Evolutionary conservation across 2,329 filamentous ascomycete species (phyloP).

Genomic region (Coniosporium tulheliwenetii): DNA sequence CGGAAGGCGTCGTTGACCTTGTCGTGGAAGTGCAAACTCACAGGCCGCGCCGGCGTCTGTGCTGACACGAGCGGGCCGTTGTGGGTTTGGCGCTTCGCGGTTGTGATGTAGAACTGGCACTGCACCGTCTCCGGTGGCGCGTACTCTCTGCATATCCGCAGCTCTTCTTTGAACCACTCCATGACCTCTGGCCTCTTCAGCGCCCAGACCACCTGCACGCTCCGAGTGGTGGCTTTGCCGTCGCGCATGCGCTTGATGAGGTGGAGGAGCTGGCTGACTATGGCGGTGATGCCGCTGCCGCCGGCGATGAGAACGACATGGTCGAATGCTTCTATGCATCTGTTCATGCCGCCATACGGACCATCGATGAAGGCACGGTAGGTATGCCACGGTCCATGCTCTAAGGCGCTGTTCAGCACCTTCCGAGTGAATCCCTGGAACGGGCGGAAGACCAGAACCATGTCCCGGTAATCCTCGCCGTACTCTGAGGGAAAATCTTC

Average conservation of each 20-base stretch:
- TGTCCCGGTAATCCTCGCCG: slow-evolving; percentile 74
- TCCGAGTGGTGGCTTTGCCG: slow-evolving; percentile 81
- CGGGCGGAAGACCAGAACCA: slow-evolving; percentile 80
- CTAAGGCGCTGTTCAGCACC: slow-evolving; percentile 67
- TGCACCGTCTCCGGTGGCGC: slow-evolving; percentile 79
- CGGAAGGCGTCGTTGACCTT: slow-evolving; percentile 79
- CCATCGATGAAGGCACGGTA: slow-evolving; percentile 88
- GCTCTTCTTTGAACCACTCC: slow-evolving; percentile 95
- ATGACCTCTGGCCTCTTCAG: slow-evolving; percentile 82
- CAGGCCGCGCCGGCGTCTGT: slow-evolving; percentile 36
- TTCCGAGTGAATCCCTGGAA: slow-evolving; percentile 81
- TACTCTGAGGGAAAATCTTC: slow-evolving; percentile 89
- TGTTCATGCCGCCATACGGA: slow-evolving; percentile 86
- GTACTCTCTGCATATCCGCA: slow-evolving; percentile 78
- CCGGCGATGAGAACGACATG: slow-evolving; percentile 87
- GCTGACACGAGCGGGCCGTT: slow-evolving; percentile 36
- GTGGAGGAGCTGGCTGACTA: slow-evolving; percentile 80
- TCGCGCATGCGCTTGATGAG: slow-evolving; percentile 95
- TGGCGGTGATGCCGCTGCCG: slow-evolving; percentile 84
- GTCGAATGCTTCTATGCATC: slow-evolving; percentile 81
- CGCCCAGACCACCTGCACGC: slow-evolving; percentile 86
- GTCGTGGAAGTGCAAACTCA: slow-evolving; percentile 68
- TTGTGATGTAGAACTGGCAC: slow-evolving; percentile 90
- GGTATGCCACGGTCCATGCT: slow-evolving; percentile 78
- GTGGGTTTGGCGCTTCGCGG: slow-evolving; percentile 42